Conservation (phyloP, 805 yeast genomes). For the Wickerhamomyces tratensis region DNA sequence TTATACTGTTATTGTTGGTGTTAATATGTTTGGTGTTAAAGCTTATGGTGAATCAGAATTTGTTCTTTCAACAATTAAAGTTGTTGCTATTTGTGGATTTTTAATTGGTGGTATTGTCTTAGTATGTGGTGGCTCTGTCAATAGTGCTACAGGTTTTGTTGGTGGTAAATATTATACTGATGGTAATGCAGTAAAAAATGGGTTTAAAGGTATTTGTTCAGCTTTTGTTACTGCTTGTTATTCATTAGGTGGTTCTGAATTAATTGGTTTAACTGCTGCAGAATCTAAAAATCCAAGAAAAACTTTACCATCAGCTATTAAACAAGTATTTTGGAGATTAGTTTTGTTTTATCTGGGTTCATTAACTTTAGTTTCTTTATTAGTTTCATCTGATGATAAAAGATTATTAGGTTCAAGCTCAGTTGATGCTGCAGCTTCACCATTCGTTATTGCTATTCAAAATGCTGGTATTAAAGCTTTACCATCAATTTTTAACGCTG, state of each 20-base stretch:
- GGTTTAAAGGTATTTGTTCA: conserved; percentile 39
- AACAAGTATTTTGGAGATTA: conserved; percentile 49
- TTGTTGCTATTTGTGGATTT: conserved; percentile 41
- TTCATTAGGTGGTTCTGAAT: conserved; percentile 67
- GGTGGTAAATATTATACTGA: conserved; percentile 36
- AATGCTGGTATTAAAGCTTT: conserved; percentile 26
- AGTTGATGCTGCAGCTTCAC: conserved; percentile 28
- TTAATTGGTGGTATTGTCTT: conserved; percentile 43
- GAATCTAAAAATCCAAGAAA: conserved; percentile 59
- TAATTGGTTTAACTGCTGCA: conserved; percentile 69
- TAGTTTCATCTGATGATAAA: conserved; percentile 35
- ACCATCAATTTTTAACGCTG: conserved; percentile 31
- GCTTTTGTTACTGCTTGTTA: conserved; percentile 75
- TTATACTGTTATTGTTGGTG: conserved; percentile 34
- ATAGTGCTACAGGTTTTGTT: conserved; percentile 17
- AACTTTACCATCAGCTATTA: conserved; percentile 40
- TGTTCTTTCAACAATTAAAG: conserved; percentile 37
- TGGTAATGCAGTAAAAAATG: conserved; percentile 51
- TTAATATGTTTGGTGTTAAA: conserved; percentile 45
- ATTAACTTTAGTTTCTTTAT: conserved; percentile 33
- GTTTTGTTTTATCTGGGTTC: conserved; percentile 35
- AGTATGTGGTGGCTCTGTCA: conserved; percentile 31
- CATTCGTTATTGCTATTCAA: conserved; percentile 37
- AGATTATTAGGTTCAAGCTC: conserved; percentile 22
- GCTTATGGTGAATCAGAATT: conserved; percentile 49